A percentile compares a stretch with the other conserved stretches of the same genome.
These are phyloP conservation scores for Candida michaelii DNA, from an alignment of 805 yeast species.

Conservation along the genomic window DNA sequence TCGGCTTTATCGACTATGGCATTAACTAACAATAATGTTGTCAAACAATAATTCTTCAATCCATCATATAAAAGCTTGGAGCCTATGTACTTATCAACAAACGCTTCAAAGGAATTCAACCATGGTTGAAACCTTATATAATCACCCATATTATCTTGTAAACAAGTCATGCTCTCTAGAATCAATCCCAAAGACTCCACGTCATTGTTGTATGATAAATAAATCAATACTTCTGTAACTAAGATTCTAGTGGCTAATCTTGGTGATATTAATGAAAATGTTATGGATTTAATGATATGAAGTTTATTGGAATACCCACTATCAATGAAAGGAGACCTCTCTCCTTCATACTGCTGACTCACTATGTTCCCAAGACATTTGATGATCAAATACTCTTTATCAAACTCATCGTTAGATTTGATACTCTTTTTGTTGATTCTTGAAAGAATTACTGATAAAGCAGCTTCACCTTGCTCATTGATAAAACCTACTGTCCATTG, in stretches of 20 bases:
- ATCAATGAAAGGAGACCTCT: slow-evolving; percentile 9
- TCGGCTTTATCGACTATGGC: slow-evolving; percentile 30
- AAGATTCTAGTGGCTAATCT: slow-evolving; percentile 38
- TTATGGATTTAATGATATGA: slow-evolving; percentile 36
- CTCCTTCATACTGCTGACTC: slow-evolving; percentile 17
- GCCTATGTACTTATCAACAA: slow-evolving; percentile 28
- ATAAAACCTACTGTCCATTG: slow-evolving; percentile 33
- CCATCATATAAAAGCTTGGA: slow-evolving; percentile 17
- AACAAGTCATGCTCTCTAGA: slow-evolving; percentile 29
- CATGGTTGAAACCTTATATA: slow-evolving; percentile 41
- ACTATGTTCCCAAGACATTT: slow-evolving; percentile 37
- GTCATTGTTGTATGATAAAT: slow-evolving; percentile 28
- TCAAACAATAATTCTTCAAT: slow-evolving; percentile 33
- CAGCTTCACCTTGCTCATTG: slow-evolving; percentile 46
- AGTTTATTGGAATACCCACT: slow-evolving; percentile 23
- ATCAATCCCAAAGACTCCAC: slow-evolving; percentile 20
- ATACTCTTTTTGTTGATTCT: slow-evolving; percentile 42
- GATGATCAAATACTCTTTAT: slow-evolving; percentile 38
- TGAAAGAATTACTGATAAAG: slow-evolving; percentile 37
- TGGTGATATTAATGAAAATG: slow-evolving; percentile 41
- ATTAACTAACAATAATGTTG: slow-evolving; percentile 37
- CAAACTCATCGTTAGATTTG: slow-evolving; percentile 46
- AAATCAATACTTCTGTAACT: slow-evolving; percentile 44
- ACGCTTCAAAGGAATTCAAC: slow-evolving; percentile 36
- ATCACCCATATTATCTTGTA: slow-evolving; percentile 38